phyloP scores from a whole-genome alignment of 495 filamentous ascomycete species.

The Opeltia flavorubescens region DNA sequence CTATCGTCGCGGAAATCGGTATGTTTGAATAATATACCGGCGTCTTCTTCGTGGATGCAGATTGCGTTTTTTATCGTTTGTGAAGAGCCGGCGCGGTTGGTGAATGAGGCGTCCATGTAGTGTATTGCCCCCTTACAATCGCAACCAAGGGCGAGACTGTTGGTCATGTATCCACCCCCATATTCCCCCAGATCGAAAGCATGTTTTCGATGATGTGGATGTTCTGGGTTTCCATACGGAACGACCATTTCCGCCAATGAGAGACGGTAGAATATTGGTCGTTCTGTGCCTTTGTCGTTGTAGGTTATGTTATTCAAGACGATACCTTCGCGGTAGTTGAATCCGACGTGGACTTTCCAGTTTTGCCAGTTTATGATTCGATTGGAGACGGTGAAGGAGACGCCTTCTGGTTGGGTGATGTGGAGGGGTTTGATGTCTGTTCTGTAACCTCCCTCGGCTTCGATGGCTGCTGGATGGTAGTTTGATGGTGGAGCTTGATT shows the following conservation, averaged over 20 bases:
- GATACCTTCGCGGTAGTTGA: conserved; percentile 92
- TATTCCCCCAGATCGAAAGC: conserved; percentile 93
- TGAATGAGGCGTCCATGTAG: conserved; percentile 75
- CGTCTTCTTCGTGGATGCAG: conserved; percentile 93
- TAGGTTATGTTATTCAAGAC: conserved; percentile 84
- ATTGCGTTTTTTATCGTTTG: conserved; percentile 88
- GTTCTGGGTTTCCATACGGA: conserved; percentile 86
- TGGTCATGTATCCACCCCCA: conserved; percentile 91
- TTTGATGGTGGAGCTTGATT: conserved; percentile 64
- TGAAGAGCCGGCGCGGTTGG: conserved; percentile 62
- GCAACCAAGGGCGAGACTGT: conserved; percentile 75
- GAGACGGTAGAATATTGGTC: conserved; percentile 80
- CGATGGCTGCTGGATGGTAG: conserved; percentile 62
- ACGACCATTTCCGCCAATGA: conserved; percentile 95
- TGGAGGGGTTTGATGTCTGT: conserved; percentile 81
- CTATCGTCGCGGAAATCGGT: conserved; percentile 88
- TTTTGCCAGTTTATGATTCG: conserved; percentile 84
- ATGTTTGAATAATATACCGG: conserved; percentile 91
- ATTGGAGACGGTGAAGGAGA: conserved; percentile 74
- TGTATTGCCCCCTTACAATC: conserved; percentile 94
- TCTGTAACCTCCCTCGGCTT: conserved; percentile 63
- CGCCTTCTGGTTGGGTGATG: conserved; percentile 89
- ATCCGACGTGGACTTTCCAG: conserved; percentile 87
- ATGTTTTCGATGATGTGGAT: conserved; percentile 86
- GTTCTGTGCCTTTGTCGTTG: conserved; percentile 70